These are phyloP conservation scores for Pleurostoma richardsiae DNA, from an alignment of 2,329 filamentous ascomycete species.

Conservation along the genomic window DNA sequence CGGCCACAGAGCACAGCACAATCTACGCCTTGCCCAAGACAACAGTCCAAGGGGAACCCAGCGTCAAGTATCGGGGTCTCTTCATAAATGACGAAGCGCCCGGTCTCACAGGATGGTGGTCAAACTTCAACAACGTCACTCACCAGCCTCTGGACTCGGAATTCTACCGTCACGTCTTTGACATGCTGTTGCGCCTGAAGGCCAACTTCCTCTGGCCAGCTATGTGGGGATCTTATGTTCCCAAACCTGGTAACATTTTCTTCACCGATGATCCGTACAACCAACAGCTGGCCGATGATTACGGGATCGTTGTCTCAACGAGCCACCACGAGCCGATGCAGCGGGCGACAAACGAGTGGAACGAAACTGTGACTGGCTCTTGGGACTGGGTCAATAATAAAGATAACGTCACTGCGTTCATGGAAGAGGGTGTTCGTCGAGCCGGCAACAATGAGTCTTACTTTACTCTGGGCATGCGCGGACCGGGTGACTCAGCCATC, in stretches of 20 bases:
- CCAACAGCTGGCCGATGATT: constrained; percentile 54
- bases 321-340: constrained; percentile 64
- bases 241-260: constrained; percentile 48
- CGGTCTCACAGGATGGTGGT: constrained; percentile 28
- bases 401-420: constrained; percentile 49
- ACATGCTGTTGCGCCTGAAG: constrained; percentile 54
- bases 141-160: constrained; percentile 22
- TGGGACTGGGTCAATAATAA: constrained; percentile 58
- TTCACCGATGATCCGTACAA: constrained; percentile 56
- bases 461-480: constrained; percentile 55
- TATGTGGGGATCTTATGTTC: constrained; percentile 49
- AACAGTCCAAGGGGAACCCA: constrained; percentile 46
- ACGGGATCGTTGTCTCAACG: constrained; percentile 59
- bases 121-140: constrained; percentile 24
- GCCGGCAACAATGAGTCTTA: constrained; percentile 53
- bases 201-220: constrained; percentile 66
- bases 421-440: constrained; percentile 48
- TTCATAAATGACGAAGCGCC: constrained; percentile 62
- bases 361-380: constrained; percentile 34
- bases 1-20: constrained; percentile 36
- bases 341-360: constrained; percentile 47
- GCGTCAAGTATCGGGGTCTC: constrained; percentile 55
- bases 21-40: constrained; percentile 44
- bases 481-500: constrained; percentile 50
- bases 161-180: constrained; percentile 59